phyloP scores from a whole-genome alignment of 768 basidiomycete species.

The Amanita brunnescens region DNA sequence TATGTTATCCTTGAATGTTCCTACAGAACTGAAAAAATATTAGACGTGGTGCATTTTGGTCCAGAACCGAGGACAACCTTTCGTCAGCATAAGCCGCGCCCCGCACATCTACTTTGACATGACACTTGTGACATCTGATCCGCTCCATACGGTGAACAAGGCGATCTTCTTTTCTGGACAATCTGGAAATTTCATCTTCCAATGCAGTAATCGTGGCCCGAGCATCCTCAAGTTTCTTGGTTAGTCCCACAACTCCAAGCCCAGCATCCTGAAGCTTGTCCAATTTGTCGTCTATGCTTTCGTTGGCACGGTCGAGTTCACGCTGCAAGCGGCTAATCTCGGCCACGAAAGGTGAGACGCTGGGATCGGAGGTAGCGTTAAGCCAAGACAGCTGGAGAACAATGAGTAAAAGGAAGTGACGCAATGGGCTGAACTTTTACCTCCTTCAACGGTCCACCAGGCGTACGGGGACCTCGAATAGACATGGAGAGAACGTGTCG shows the following conservation, averaged over 20 bases:
- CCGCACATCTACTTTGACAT: constrained; percentile 48
- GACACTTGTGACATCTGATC: constrained; percentile 63
- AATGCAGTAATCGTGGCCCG: constrained; percentile 43
- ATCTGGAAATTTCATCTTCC: constrained; percentile 61
- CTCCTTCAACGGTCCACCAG: constrained; percentile 70
- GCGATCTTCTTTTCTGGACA: constrained; percentile 65
- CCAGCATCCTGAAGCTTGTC: constrained; percentile 81
- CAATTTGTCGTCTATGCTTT: constrained; percentile 81
- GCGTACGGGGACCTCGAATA: constrained; percentile 62
- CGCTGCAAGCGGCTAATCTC: constrained; percentile 68
- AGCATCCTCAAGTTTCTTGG: constrained; percentile 65
- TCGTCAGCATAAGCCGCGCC: constrained; percentile 42
- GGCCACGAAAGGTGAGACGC: constrained; percentile 52
- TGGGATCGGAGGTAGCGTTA: constrained; percentile 51
- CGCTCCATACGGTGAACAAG: constrained; percentile 49
- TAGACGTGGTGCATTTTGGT: not conserved
- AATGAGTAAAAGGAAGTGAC: not conserved
- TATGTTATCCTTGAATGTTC: constrained; percentile 40
- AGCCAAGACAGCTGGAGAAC: constrained; percentile 59
- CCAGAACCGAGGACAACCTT: constrained; percentile 35
- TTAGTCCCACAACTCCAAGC: constrained; percentile 61
- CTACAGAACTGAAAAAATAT: constrained; percentile 36
- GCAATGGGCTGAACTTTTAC: constrained; percentile 31
- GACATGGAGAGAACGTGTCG: constrained; percentile 64
- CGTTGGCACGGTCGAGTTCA: constrained; percentile 73